Evolutionary conservation across 2,329 filamentous ascomycete genomes (phyloP), one percentile per base, ranked within the genome.

Genomic region (Tolypocladium ovalisporum): DNA sequence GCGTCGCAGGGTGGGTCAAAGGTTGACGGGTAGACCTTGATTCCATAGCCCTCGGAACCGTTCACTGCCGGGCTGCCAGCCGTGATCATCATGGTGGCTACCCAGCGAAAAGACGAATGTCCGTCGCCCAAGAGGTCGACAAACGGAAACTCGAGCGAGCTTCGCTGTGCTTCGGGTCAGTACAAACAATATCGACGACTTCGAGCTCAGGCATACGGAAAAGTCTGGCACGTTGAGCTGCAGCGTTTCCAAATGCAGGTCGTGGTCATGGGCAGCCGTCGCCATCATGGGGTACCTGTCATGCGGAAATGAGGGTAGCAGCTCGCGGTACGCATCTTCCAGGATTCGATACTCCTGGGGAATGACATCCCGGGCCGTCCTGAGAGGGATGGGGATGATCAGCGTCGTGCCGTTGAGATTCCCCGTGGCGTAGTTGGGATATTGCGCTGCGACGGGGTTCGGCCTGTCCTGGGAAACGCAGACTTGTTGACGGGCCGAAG

Each of bases 71-170:
- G 63, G 1, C 66, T 60, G 61, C 77, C 75, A 1, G 73, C 71
- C 2, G 72, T 75, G 60, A 83, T 75, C 57, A 82, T 66, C 56
- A 79, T 71, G 3, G 73, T 71, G 0, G 74, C 74, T 0, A 72
- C 72, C 73, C 77, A 82, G 42, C 76, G 75, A 68, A 82, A 84
- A 3, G 74, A 76, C 1, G 77, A 76, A 59, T 73, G 68, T 37
- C 75, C 76, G 65, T 82, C 78, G 54, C 72, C 71, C 3, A 81
- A 68, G 7, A 80, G 63, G 63, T 82, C 80, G 40, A 83, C 59
- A 64, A 83, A 84, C 0, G 81, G 81, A 58, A 82, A 83, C 61
- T 79, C 76, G 59, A 81, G 75, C 10, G 76, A 74, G 22, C 76
- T 68, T 40, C 76, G 76, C 79, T 82, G 56, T 19, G 76, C 7